Evolutionary conservation across 1,284 basidiomycete genomes (phyloP), one percentile per base, ranked within the genome.

Genomic region (Puccinia horiana): DNA sequence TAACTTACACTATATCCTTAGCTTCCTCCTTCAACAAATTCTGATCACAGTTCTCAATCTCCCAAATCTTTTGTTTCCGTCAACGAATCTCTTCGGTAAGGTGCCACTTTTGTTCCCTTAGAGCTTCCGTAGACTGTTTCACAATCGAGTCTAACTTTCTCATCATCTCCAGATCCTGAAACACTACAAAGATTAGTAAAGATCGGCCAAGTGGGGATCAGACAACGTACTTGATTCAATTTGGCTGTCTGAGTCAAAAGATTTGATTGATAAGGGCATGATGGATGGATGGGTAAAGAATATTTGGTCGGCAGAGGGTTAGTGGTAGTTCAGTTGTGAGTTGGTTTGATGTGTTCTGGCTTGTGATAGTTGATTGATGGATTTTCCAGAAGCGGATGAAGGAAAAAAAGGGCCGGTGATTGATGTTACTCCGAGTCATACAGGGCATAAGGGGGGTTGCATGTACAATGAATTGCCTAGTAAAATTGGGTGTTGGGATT

Each of bases 41-140:
- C 63, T 81, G 67, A 52, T 81, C 79, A 47, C 79, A 81, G 23
- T 40, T 74, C 49, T 73, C 79, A 65, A 81, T 81, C 44, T 81
- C 79, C 26, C 37, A 26, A 47, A 47, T 73, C 70, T 81, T 81
- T 26, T 70, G 69, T 52, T 63, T 72, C 9, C 79, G 79, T 26
- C 35, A 35, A 29, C 70, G 69, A 63, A 81, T 81, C 44, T 73
- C 52, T 65, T 81, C 79, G 11, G 29, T 49, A 18, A 73, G 58
- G 4, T 63, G 42, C n/a, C 37, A 70, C 40, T 74, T 81, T 12
- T 58, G 67, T 26, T 70, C 61, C 49, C 79, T 63, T 42, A 81
- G 54, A 12, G 69, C 47, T 63, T 81, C 79, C 4, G 70, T 81
- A 2, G 70, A 61, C 4, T 70, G 79, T 42, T 63, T 56, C 37